These are phyloP conservation scores for Phytophthora fragariae DNA, from an alignment of 352 stramenopile species.

Conservation along the genomic window DNA sequence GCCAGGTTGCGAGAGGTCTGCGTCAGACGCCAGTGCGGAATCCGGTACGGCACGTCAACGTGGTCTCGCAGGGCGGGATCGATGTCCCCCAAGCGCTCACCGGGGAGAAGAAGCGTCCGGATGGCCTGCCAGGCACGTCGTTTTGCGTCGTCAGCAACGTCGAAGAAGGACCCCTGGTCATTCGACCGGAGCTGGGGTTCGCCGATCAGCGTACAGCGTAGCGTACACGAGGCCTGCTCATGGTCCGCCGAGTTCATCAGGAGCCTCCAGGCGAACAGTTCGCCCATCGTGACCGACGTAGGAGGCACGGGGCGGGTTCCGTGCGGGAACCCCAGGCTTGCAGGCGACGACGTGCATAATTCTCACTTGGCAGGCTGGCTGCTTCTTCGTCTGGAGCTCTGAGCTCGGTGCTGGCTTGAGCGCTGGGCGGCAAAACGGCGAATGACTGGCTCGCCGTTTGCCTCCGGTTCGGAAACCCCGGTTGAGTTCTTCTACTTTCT, in stretches of 20 bases:
- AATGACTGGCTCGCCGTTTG: slow-evolving; percentile 22
- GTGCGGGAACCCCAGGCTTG: neutral
- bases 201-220: neutral
- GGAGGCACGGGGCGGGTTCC: neutral
- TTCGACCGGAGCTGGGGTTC: neutral
- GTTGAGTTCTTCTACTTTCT: neutral
- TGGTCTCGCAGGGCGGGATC: neutral
- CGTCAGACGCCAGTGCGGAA: slow-evolving; percentile 13
- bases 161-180: neutral
- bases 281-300: neutral
- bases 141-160: slow-evolving; percentile 2
- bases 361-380: slow-evolving; percentile 12
- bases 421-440: neutral
- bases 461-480: slow-evolving; percentile 19
- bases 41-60: neutral
- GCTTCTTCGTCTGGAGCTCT: slow-evolving; percentile 17
- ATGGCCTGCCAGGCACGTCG: slow-evolving; percentile 6
- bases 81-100: neutral
- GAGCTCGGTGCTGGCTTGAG: slow-evolving; percentile 5
- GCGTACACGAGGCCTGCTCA: slow-evolving; percentile 15
- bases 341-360: neutral
- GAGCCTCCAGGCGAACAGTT: slow-evolving; percentile 8
- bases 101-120: slow-evolving; percentile 9
- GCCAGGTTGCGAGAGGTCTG: neutral
- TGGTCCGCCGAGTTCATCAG: neutral